Conservation (phyloP, 768 basidiomycete genomes). For the Tricholoma terreum region DNA sequence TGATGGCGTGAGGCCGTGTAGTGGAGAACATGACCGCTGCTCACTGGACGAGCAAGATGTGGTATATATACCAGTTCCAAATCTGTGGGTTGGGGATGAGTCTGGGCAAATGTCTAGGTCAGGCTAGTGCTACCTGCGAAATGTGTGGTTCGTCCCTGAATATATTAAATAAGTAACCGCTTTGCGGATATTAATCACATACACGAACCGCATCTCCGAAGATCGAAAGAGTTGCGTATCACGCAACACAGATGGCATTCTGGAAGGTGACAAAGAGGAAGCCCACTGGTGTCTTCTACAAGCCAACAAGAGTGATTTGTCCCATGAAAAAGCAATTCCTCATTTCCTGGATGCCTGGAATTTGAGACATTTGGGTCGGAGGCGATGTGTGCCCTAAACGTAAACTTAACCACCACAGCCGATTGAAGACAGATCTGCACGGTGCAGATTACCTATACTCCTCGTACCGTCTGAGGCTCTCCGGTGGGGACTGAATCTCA, state of each 20-base stretch:
- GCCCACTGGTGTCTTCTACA: constrained; percentile 47
- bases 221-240: constrained; percentile 56
- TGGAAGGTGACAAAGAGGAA: constrained; percentile 45
- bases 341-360: constrained; percentile 38
- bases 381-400: constrained; percentile 27
- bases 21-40: constrained; percentile 13
- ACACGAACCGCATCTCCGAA: constrained; percentile 52
- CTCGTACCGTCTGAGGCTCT: constrained; percentile 13
- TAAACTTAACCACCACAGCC: background rate
- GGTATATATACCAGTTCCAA: constrained; percentile 67
- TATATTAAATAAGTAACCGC: background rate
- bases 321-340: constrained; percentile 66
- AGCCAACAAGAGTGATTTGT: constrained; percentile 56
- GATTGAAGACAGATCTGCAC: background rate
- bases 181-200: background rate
- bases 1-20: background rate
- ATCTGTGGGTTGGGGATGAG: constrained; percentile 36
- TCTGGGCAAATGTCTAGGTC: background rate
- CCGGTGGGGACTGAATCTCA: constrained; percentile 11
- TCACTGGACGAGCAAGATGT: constrained; percentile 64
- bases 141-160: constrained; percentile 52
- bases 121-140: constrained; percentile 38
- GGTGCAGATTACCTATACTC: constrained; percentile 14
- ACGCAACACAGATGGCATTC: constrained; percentile 57
- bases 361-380: constrained; percentile 20